Evolutionary conservation across 1,284 basidiomycete genomes (phyloP), one percentile per base, ranked within the genome.

Genomic region (Pascua sp.): DNA sequence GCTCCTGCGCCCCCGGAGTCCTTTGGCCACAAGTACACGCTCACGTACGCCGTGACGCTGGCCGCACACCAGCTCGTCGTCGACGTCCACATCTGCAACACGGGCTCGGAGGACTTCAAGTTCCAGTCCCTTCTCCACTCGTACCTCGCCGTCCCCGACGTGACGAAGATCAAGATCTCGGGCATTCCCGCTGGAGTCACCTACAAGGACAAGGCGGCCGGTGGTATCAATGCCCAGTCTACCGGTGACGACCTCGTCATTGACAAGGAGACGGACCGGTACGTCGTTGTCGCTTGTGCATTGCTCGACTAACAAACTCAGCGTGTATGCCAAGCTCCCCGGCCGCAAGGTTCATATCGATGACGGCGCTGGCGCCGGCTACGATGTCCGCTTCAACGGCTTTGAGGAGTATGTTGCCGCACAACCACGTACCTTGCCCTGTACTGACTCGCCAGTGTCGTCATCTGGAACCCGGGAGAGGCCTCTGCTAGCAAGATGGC

Each of bases 51-150:
- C 45, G 85, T 94, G 43, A 90, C 89, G 5, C 79, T 95, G 53
- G 80, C 83, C 8, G 84, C 83, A 60, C 83, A 89, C 71, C 83
- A 89, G 70, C 79, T 94, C 57, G 84, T 82, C 64, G 90, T 88
- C 39, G 86, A 88, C 70, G 78, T 94, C 11, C 87, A 90, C 71
- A 86, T 94, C 57, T 81, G 81, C 61, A 93, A 93, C 70, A 81
- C 68, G 3, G 64, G 66, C 11, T 38, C 40, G 17, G 66, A 70
- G 12, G 66, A 72, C 4, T 82, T 93, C 51, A 85, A 86, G 69
- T 94, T 92, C 79, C 91, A 95, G 75, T 87, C 90, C 2, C 80
- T 95, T 40, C 81, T 95, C 56, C 91, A 94, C 76, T 91, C 83
- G 55, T 95, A 95, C 76, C 81, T 92, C 59, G 82, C 82, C n/a